Percentiles rank a stretch among this genome's conserved stretches.
Conservation (phyloP, 768 basidiomycete genomes). For the Mycena polygramma region DNA sequence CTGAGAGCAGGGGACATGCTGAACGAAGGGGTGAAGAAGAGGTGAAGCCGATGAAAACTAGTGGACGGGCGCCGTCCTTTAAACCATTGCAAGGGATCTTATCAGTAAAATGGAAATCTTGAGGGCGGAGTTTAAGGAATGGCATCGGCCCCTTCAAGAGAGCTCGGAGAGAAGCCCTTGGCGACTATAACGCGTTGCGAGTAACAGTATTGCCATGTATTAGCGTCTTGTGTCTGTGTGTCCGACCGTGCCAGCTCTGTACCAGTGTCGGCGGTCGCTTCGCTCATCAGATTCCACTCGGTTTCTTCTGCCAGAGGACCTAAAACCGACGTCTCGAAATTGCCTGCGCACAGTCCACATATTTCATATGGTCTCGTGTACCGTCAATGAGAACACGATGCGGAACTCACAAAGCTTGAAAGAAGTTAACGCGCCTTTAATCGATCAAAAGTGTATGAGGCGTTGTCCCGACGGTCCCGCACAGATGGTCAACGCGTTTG, state of each 20-base stretch:
- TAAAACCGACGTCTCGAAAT: neutral
- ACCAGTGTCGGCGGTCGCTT: too few relatives aligned
- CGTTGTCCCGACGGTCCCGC: neutral
- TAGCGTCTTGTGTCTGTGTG: neutral
- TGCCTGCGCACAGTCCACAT: neutral
- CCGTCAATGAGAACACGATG: neutral
- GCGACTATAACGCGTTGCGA: neutral
- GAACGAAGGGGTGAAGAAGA: neutral
- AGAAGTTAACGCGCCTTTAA: neutral
- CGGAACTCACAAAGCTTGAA: neutral
- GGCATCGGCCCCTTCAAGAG: neutral
- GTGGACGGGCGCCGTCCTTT: neutral
- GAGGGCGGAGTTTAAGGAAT: conserved; percentile 4
- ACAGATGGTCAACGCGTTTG: neutral
- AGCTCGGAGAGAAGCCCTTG: conserved; percentile 15
- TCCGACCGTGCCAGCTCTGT: neutral
- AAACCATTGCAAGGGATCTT: conserved; percentile 10
- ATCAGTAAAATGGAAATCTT: conserved; percentile 3
- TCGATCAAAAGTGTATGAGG: neutral
- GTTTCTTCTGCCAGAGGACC: neutral
- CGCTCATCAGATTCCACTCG: too few relatives aligned
- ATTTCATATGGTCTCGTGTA: neutral
- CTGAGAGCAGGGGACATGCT: conserved; percentile 19
- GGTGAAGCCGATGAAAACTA: neutral
- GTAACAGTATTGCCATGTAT: neutral